Evolutionary conservation across 768 basidiomycete genomes (phyloP).

Genomic region (Obba rivulosa): DNA sequence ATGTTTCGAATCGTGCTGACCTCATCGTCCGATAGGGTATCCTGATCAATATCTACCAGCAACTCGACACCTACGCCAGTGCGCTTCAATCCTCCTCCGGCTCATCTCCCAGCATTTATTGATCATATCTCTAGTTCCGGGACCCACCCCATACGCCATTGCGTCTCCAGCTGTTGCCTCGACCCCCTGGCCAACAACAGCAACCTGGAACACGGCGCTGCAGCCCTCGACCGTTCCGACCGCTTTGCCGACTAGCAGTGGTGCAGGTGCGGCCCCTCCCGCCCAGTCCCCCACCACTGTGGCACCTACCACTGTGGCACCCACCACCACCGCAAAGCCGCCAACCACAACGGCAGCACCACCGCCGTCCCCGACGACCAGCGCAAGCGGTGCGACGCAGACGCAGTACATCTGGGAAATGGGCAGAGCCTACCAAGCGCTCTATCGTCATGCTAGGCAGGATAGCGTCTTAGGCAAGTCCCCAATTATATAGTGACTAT

Average conservation of each 20-base stretch:
- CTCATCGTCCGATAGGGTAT: constrained; percentile 23
- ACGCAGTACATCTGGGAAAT: no score
- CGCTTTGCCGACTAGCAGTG: constrained; percentile 9
- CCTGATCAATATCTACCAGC: constrained; percentile 43
- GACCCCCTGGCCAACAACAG: constrained; percentile 40
- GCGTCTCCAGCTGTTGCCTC: constrained; percentile 35
- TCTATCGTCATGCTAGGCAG: no score
- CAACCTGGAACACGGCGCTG: constrained; percentile 44
- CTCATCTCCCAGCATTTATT: constrained; percentile 1
- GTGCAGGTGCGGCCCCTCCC: no score
- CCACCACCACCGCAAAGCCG: no score
- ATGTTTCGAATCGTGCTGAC: no score
- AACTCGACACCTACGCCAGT: constrained; percentile 37
- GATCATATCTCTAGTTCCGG: constrained; percentile 32
- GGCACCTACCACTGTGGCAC: no score
- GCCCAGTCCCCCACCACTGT: no score
- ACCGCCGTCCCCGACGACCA: neutral
- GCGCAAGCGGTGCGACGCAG: neutral
- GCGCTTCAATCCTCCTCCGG: constrained; percentile 11
- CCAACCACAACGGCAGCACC: constrained; percentile 5
- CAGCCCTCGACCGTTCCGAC: constrained; percentile 45
- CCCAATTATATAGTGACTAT: no score
- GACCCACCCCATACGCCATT: constrained; percentile 44
- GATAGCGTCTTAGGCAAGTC: no score
- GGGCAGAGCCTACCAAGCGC: no score